Evolutionary conservation across 2,329 filamentous ascomycete species (phyloP).

Genomic region (Colletotrichum sojae): DNA sequence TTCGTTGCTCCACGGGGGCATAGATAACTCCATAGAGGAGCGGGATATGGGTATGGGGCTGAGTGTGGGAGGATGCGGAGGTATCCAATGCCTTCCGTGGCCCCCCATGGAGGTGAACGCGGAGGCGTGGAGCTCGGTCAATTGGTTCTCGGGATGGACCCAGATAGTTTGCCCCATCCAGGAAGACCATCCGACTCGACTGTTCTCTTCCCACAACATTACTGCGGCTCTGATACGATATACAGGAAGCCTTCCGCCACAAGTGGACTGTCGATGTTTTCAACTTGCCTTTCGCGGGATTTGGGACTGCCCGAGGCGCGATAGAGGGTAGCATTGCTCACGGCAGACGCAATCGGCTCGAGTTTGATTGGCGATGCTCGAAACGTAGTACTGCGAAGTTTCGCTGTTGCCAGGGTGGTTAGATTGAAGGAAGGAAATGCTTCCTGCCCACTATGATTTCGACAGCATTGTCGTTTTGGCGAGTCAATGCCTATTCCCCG

Average conservation of each 20-base stretch:
- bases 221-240: constrained; percentile 5
- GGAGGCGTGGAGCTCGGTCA: constrained; percentile 27
- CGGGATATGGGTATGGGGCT: constrained; percentile 13
- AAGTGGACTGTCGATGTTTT: neutral
- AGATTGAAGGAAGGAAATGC: constrained; percentile 5
- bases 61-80: constrained; percentile 34
- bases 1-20: constrained; percentile 9
- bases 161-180: neutral
- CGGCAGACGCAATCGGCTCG: neutral
- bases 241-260: neutral
- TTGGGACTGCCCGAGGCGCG: neutral
- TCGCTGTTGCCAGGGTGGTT: neutral
- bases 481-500: constrained; percentile 1
- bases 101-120: constrained; percentile 25
- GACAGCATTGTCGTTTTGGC: constrained; percentile 1
- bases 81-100: constrained; percentile 29
- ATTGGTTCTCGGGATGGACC: constrained; percentile 12
- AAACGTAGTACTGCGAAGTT: constrained; percentile 6
- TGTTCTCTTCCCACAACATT: neutral
- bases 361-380: constrained; percentile 3
- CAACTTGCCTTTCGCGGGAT: neutral
- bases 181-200: constrained; percentile 1
- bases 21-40: constrained; percentile 32
- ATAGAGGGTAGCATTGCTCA: neutral
- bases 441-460: neutral